Base-by-base conservation (phyloP, 805 yeast species). In the Zygotorulaspora florentina region DNA sequence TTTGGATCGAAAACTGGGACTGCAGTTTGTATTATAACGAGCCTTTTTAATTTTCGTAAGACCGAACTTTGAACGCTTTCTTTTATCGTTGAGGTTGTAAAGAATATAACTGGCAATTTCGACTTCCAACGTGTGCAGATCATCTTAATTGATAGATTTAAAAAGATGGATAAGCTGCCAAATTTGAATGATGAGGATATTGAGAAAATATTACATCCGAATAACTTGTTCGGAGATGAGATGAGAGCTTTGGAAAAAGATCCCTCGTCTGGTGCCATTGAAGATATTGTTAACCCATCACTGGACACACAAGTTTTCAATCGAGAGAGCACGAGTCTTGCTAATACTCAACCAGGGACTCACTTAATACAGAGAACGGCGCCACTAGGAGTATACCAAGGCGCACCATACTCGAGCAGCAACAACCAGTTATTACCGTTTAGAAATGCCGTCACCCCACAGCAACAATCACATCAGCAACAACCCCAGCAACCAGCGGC, bases 241-340 rank as follows among this genome's bases (percentile, higher is more conserved):
- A 35, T 49, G 40, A 44, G 53, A 40, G 47, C 46, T 29, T 35
- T 46, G 23, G 47, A 44, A 30, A 43, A 35, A 16, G 46, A 48
- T 9, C 16, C 47, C 27, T 39, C 47, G 1, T 36, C 50, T n/a
- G 46, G 52, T 20, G 56, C 51, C 12, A 57, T 59, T 16, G 66
- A 61, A 47, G 64, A 59, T 43, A 61, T 61, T 26, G 53, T 59
- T 2, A 61, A 61, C 40, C 66, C 66, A 29, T 54, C 60, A 9
- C 46, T 53, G 36, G 58, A 54, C 35, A 43, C 45, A 23, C 43
- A 40, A 40, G 17, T 33, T 35, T 18, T 37, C 46, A 13, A 17
- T 42, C 8, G 36, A 33, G 42, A 39, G 13, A n/a, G 27, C 25
- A 36, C 36, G 10, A 26, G 29, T 4, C 30, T 31, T 18, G 34